Evolutionary conservation across 495 filamentous ascomycete genomes (phyloP), one percentile per base, ranked within the genome.

Genomic region (Chlorociboria aeruginascens): DNA sequence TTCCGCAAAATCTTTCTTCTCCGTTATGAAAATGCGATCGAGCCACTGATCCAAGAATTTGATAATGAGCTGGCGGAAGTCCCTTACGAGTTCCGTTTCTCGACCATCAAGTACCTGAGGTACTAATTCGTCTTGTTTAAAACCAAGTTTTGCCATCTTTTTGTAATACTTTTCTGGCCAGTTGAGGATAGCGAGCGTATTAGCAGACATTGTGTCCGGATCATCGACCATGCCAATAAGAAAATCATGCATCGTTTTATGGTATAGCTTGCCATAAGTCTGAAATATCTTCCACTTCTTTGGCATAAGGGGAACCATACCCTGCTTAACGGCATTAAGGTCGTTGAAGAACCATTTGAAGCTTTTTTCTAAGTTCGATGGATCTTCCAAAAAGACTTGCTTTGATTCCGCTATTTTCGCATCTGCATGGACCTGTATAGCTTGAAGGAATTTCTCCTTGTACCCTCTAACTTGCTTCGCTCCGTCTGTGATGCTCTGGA

Each of bases 261-360:
- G 92, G 59, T 96, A 99, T 49, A 93, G 89, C 52, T 82, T 74
- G 29, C 79, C 78, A 63, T 93, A 96, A 13, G 85, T 93, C 60
- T 81, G 77, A 68, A 89, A 89, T 42, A 97, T 94, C 66, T 85
- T 90, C 92, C 92, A 99, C 58, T 93, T 95, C 66, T 92, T 94
- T 25, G 92, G 92, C 74, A 95, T 86, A 43, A 99, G 68, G 32
- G 72, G 72, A 40, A 82, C 76, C 81, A 99, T 93, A 55, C 92
- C 89, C 42, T 89, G 70, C 67, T 87, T 82, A 48, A 95, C 89
- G 0, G 86, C 84, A 61, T 85, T 89, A 1, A 99, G 76, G 59
- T 99, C 90, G 64, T 95, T 94, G 73, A 97, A 99, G 65, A 80
- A 97, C 92, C 93, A 99, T 49, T 78, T 78, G 64, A 95, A 70